phyloP scores from a whole-genome alignment of 176 grass and related monocot genomes.

The Leersia perrieri region DNA sequence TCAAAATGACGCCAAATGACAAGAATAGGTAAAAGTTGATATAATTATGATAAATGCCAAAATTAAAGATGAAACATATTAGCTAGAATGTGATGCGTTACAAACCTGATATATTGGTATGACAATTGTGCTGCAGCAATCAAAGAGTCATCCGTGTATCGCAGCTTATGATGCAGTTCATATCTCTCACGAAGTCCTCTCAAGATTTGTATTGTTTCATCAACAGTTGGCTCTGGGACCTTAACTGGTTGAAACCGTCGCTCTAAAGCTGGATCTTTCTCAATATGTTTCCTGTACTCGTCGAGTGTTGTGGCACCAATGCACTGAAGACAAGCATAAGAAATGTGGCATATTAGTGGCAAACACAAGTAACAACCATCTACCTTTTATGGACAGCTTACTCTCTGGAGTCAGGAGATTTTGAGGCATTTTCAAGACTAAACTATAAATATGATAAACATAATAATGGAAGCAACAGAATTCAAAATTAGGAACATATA shows the following conservation, averaged over 20 bases:
- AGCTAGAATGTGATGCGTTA: not conserved
- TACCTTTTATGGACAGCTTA: not conserved
- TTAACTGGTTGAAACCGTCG: constrained; percentile 97
- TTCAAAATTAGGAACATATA: constrained; percentile 32
- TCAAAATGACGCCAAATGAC: not conserved
- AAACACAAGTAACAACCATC: not conserved
- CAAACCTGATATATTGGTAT: constrained; percentile 94
- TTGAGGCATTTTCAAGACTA: not conserved
- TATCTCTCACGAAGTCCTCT: constrained; percentile 96
- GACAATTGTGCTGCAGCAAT: constrained; percentile 84
- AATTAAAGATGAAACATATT: not conserved
- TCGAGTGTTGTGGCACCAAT: constrained; percentile 96
- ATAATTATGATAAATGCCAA: not conserved
- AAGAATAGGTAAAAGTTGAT: not conserved
- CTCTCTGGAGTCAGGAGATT: not conserved
- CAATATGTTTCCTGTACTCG: constrained; percentile 98
- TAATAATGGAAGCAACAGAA: not conserved
- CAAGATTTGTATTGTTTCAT: constrained; percentile 97
- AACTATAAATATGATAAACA: not conserved
- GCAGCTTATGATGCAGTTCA: constrained; percentile 92
- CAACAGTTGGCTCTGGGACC: constrained; percentile 94
- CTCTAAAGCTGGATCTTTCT: constrained; percentile 96
- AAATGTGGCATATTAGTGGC: constrained; percentile 1
- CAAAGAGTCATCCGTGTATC: constrained; percentile 89
- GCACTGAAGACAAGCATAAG: constrained; percentile 60